Percentiles rank a stretch among this genome's conserved stretches.
These are phyloP conservation scores for Crepidotus variabilis DNA, from an alignment of 768 basidiomycete genomes.

Conservation along the genomic window DNA sequence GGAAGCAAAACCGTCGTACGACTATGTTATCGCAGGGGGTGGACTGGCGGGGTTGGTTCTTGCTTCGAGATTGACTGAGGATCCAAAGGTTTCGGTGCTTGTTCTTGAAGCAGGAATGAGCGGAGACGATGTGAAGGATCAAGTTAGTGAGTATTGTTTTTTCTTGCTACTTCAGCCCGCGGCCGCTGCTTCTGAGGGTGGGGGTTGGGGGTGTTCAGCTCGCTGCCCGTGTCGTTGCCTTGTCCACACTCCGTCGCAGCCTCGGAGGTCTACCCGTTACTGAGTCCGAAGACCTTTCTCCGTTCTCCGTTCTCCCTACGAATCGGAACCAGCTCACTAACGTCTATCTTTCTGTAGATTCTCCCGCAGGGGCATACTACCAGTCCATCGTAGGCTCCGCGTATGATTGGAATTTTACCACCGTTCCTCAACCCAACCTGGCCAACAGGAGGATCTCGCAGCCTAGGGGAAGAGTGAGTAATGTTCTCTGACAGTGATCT, in stretches of 20 bases:
- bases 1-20: slow-evolving; percentile 30
- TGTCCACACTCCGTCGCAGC: not conserved
- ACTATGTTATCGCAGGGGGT: slow-evolving; percentile 44
- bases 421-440: slow-evolving; percentile 37
- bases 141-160: slow-evolving; percentile 18
- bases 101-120: slow-evolving; percentile 36
- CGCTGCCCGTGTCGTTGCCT: not conserved
- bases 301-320: not conserved
- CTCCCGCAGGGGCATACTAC: slow-evolving; percentile 46
- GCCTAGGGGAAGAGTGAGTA: slow-evolving; percentile 50
- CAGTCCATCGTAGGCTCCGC: slow-evolving; percentile 37
- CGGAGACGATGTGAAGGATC: slow-evolving; percentile 17
- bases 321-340: not conserved
- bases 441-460: slow-evolving; percentile 40
- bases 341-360: slow-evolving; percentile 22
- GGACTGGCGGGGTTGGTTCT: slow-evolving; percentile 29
- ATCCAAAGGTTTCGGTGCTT: slow-evolving; percentile 28
- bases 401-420: slow-evolving; percentile 49
- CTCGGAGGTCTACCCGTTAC: not conserved
- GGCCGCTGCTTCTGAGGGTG: not conserved
- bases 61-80: slow-evolving; percentile 31
- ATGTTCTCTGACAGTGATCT: not conserved
- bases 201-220: not conserved
- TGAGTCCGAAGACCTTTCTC: not conserved
- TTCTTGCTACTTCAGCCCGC: not conserved